Conservation (phyloP, 139 green algal genomes). For the Coelastrella sp. region DNA sequence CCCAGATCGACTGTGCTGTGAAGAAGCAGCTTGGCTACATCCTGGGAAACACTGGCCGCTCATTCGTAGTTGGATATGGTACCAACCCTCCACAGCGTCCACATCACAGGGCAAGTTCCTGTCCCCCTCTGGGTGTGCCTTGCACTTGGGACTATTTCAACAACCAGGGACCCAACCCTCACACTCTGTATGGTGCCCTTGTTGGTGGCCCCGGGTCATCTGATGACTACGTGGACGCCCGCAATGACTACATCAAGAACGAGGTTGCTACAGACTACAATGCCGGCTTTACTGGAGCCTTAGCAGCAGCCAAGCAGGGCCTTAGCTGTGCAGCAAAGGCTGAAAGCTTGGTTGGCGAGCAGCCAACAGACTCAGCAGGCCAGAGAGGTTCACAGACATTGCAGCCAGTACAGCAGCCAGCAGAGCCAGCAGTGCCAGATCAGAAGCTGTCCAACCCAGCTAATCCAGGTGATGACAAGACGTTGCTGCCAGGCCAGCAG, state of each 20-base stretch:
- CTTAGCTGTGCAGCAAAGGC: background rate
- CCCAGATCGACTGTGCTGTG: background rate
- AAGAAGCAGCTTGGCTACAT: constrained; percentile 52
- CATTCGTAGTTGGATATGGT: constrained; percentile 52
- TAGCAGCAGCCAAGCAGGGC: background rate
- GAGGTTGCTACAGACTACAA: constrained; percentile 67
- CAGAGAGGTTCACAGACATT: too few relatives aligned
- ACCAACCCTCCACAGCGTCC: constrained; percentile 37
- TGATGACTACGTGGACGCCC: constrained; percentile 45
- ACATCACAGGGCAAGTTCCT: constrained; percentile 49
- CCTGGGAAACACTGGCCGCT: constrained; percentile 45
- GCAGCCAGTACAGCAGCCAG: background rate
- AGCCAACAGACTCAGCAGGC: too few relatives aligned
- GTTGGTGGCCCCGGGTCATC: constrained; percentile 65
- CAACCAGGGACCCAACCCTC: constrained; percentile 59
- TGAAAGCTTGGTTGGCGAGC: background rate
- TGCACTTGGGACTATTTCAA: constrained; percentile 43
- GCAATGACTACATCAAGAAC: constrained; percentile 47
- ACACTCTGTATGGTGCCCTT: constrained; percentile 72
- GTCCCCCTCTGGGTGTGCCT: background rate
- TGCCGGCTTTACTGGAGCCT: constrained; percentile 55
- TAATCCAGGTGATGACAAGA: too few relatives aligned
- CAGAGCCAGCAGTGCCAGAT: background rate
- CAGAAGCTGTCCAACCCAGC: background rate
- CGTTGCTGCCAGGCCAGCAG: background rate